Base-by-base conservation (phyloP, 192 early-diverging fungal species). In the Funneliformis mosseae region DNA sequence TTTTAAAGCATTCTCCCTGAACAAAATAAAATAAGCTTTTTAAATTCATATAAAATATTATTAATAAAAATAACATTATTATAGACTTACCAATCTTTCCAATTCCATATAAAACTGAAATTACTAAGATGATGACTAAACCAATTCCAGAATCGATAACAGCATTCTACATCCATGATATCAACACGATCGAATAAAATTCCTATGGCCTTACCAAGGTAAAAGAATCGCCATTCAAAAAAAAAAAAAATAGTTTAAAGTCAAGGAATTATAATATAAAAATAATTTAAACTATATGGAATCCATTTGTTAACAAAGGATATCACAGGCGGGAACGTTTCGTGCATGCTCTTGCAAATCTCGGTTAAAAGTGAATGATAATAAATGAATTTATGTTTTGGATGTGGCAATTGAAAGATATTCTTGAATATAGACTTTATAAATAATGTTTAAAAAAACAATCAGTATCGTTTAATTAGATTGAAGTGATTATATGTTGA, bases 121-220 rank as follows among this genome's bases (percentile, higher is more conserved):
- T 98, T 98, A 83, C 95, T 96, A 67, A 99, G 84, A 84, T 97
- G 96, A 73, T 95, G 91, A 0, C 94, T 89, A 86, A 99, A 94
- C 94, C 95, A 97, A 79, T 93, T 93, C 75, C 90, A 90, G 62
- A 98, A 88, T 38, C 97, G 87, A 82, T 92, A 87, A 41, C 96
- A 88, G 82, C 92, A 93, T 84, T 97, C 96, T 43, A 94, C 90
- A 83, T 99, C 97, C 92, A 94, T 90, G 1, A 87, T 87, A 73
- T 89, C 88, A 46, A 96, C 78, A 66, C 93, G 84, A 8, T 88
- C 85, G 80, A 91, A 95, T 18, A 95, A 74, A 8, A 87, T 86
- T 66, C 88, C 83, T 33, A 94, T 85, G 5, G 90, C 87, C 70
- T 92, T 87, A 67, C 77, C 77, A 10, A 78, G 59, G 77, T 78